phyloP scores from a whole-genome alignment of 2,329 filamentous ascomycete species.

The Albifimbria verrucaria region DNA sequence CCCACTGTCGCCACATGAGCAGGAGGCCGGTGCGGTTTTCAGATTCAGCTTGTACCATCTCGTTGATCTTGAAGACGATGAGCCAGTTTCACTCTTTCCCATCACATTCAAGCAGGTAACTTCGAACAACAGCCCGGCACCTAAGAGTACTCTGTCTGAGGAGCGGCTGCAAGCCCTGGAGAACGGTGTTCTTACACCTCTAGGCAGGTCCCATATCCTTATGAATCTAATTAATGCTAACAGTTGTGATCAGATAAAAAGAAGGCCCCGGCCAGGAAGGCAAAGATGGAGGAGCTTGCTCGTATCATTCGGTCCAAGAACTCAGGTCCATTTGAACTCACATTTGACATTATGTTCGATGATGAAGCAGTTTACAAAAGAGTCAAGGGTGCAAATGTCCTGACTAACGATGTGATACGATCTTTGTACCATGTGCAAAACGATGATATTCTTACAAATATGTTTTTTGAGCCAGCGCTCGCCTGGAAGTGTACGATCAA shows the following conservation, averaged over 20 bases:
- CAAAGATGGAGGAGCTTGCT: slow-evolving; percentile 27
- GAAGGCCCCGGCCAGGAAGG: slow-evolving; percentile 2
- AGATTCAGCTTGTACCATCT: slow-evolving; percentile 46
- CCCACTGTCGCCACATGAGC: slow-evolving; percentile 17
- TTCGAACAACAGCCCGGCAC: not conserved
- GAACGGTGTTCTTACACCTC: not conserved
- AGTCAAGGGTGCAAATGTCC: slow-evolving; percentile 31
- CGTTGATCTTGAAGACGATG: slow-evolving; percentile 30
- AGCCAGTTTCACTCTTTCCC: slow-evolving; percentile 10
- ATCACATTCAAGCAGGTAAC: not conserved
- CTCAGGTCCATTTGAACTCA: slow-evolving; percentile 47
- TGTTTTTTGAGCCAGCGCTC: slow-evolving; percentile 39
- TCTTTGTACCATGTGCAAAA: slow-evolving; percentile 24
- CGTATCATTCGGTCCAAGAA: slow-evolving; percentile 46
- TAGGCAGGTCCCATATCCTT: too few species aligned
- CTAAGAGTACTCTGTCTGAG: not conserved
- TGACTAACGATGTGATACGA: slow-evolving; percentile 31
- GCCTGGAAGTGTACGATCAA: slow-evolving; percentile 44
- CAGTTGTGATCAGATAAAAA: slow-evolving; percentile 3
- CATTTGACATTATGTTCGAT: slow-evolving; percentile 48
- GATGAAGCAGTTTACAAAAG: slow-evolving; percentile 26
- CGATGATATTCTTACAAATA: slow-evolving; percentile 27
- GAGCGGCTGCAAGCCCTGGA: not conserved
- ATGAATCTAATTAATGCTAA: too few species aligned
- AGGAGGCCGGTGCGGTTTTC: slow-evolving; percentile 29